These are phyloP conservation scores for Dispira parvispora DNA, from an alignment of 192 early-diverging fungal species.

Conservation along the genomic window DNA sequence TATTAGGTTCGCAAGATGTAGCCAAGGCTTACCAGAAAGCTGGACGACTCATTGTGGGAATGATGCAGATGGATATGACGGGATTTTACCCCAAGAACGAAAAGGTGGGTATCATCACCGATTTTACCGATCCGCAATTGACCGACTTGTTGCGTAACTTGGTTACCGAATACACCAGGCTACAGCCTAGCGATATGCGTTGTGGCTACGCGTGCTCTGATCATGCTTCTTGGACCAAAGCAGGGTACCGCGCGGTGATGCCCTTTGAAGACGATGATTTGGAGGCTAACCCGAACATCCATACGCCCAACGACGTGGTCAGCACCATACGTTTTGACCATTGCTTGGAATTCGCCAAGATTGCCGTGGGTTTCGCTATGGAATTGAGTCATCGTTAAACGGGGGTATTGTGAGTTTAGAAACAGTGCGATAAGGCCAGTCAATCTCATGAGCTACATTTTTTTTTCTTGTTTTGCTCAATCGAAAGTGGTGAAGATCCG, in stretches of 20 bases:
- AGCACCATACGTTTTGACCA: slow-evolving; percentile 69
- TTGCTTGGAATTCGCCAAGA: slow-evolving; percentile 75
- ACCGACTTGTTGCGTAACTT: slow-evolving; percentile 35
- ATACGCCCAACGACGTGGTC: slow-evolving; percentile 61
- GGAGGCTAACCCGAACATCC: slow-evolving; percentile 66
- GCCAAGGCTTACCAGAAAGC: slow-evolving; percentile 44
- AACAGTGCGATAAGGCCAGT: too few relatives aligned
- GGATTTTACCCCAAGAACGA: slow-evolving; percentile 52
- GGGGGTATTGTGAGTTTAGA: too few relatives aligned
- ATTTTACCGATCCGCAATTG: slow-evolving; percentile 53
- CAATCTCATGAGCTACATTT: too few relatives aligned
- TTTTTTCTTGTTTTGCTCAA: too few relatives aligned
- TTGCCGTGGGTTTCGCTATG: slow-evolving; percentile 68
- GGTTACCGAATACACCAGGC: slow-evolving; percentile 43
- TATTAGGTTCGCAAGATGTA: slow-evolving; percentile 78
- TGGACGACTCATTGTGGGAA: slow-evolving; percentile 45
- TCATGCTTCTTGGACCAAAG: slow-evolving; percentile 80
- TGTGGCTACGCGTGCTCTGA: slow-evolving; percentile 88
- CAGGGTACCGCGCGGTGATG: slow-evolving; percentile 77
- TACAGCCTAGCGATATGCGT: slow-evolving; percentile 47
- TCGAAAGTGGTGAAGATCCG: too few relatives aligned
- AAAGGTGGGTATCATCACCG: slow-evolving; percentile 64
- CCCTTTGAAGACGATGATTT: slow-evolving; percentile 55
- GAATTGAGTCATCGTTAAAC: slow-evolving; percentile 40
- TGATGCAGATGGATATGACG: slow-evolving; percentile 91